Conservation (phyloP, 1,284 basidiomycete genomes). For the Ceratobasidium sp. region DNA sequence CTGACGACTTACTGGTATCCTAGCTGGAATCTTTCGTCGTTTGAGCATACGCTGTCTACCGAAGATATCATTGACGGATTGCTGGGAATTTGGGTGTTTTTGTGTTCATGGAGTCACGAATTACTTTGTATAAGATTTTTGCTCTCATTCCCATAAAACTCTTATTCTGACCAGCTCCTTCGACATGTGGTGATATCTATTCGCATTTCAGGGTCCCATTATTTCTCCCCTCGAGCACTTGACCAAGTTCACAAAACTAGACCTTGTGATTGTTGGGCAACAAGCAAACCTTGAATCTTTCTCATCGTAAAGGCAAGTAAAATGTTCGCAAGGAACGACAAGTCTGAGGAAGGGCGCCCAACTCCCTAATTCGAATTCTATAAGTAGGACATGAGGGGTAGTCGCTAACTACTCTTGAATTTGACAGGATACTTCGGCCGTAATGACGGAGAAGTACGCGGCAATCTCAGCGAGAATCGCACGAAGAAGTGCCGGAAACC, state of each 20-base stretch:
- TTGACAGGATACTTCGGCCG: background rate
- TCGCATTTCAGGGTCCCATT: background rate
- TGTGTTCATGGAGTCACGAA: too few species aligned
- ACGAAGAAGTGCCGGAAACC: background rate
- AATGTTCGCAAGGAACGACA: background rate
- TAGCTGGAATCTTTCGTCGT: too few species aligned
- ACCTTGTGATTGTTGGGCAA: background rate
- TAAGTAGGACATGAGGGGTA: background rate
- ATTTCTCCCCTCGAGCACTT: background rate
- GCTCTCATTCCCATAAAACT: too few species aligned
- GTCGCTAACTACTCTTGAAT: background rate
- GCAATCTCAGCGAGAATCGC: background rate
- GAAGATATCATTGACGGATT: too few species aligned
- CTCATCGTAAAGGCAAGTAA: conserved; percentile 12
- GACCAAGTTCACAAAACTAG: background rate
- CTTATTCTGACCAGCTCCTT: too few species aligned
- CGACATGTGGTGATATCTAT: background rate
- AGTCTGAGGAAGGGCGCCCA: conserved; percentile 7
- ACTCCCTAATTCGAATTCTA: background rate
- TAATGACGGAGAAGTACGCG: background rate
- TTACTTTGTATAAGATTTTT: too few species aligned
- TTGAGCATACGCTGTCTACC: too few species aligned
- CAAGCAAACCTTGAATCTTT: conserved; percentile 13
- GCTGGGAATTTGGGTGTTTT: too few species aligned
- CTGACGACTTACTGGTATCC: too few species aligned